Percentiles rank a stretch among this genome's conserved stretches.
These are phyloP conservation scores for Fragaria nilgerrensis DNA, from an alignment of 306 rosid genomes.

Conservation along the genomic window DNA sequence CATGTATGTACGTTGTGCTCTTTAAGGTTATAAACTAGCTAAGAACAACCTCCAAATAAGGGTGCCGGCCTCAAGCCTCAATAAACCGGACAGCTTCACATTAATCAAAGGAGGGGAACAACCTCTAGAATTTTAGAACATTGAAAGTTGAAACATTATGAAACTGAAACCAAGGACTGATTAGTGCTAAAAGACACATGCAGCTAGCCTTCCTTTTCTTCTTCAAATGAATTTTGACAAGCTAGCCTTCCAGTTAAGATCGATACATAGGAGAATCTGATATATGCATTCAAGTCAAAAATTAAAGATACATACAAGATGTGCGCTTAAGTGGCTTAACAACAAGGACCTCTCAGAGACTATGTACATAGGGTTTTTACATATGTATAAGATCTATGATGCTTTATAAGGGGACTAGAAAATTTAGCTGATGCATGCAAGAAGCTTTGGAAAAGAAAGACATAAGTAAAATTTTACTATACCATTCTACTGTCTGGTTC, in stretches of 20 bases:
- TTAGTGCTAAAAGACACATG: not conserved
- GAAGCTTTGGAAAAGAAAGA: too few species aligned
- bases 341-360: not conserved
- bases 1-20: not conserved
- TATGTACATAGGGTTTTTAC: not conserved
- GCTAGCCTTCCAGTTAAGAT: not conserved
- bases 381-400: not conserved
- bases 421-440: too few species aligned
- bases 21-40: not conserved
- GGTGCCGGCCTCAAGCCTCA: not conserved
- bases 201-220: not conserved
- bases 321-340: too few species aligned
- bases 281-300: not conserved
- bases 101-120: not conserved
- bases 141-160: too few species aligned
- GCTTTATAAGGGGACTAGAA: too few species aligned
- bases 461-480: too few species aligned
- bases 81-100: not conserved
- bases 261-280: not conserved
- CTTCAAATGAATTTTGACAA: not conserved
- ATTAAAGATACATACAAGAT: not conserved
- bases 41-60: not conserved
- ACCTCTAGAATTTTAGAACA: not conserved
- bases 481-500: too few species aligned
- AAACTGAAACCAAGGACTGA: not conserved